These are phyloP conservation scores for Garcia nutans DNA, from an alignment of 345 rosid species.

Conservation along the genomic window DNA sequence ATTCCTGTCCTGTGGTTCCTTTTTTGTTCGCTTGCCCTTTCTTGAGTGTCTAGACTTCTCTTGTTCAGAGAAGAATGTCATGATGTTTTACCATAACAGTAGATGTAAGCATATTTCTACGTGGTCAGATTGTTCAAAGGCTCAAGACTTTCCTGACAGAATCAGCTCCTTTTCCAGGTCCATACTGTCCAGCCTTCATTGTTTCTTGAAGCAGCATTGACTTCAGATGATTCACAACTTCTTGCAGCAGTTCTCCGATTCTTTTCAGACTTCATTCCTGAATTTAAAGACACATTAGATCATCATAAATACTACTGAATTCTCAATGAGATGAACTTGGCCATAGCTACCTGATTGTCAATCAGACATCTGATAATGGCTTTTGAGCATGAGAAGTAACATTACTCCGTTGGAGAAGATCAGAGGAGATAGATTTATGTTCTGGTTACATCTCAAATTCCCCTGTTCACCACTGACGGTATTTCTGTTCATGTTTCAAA, in stretches of 20 bases:
- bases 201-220: slow-evolving; percentile 80
- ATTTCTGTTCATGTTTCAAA: background rate
- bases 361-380: background rate
- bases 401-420: background rate
- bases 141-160: slow-evolving; percentile 1
- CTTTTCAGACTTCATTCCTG: slow-evolving; percentile 74
- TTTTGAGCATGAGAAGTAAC: background rate
- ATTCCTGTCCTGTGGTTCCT: background rate
- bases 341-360: slow-evolving; percentile 18
- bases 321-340: slow-evolving; percentile 60
- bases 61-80: background rate
- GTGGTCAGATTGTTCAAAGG: background rate
- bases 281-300: slow-evolving; percentile 63
- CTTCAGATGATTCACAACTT: slow-evolving; percentile 68
- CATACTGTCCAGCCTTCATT: slow-evolving; percentile 58
- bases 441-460: background rate
- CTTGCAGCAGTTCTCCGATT: slow-evolving; percentile 92
- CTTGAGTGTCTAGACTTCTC: background rate
- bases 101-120: background rate
- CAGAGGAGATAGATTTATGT: background rate
- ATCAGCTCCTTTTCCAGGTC: slow-evolving; percentile 48
- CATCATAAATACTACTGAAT: slow-evolving; percentile 51
- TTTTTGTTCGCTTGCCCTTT: background rate
- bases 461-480: background rate
- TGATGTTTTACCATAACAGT: background rate